phyloP scores from a whole-genome alignment of 78 protist genomes.

The Pigoraptor vietnamica region DNA sequence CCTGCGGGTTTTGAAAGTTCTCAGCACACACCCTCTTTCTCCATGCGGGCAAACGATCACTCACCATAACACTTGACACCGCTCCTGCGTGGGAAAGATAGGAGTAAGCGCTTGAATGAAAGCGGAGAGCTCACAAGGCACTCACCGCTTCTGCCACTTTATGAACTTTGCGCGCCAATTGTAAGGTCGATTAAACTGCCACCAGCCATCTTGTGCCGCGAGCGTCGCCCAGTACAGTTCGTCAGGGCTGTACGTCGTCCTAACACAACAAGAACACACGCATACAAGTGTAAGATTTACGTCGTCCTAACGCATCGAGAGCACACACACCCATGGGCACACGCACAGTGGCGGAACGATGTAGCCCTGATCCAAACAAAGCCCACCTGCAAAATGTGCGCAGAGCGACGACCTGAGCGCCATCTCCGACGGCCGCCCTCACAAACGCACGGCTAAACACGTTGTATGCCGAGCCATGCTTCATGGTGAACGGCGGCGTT shows the following conservation, averaged over 20 bases:
- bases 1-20: too few relatives aligned
- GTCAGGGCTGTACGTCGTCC: neutral
- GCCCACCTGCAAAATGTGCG: too few relatives aligned
- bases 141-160: neutral
- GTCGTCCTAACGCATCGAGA: neutral
- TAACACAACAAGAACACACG: too few relatives aligned
- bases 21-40: too few relatives aligned
- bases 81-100: neutral
- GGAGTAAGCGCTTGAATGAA: neutral
- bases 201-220: neutral
- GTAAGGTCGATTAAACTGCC: neutral
- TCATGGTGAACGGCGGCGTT: neutral
- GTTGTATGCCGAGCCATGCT: neutral
- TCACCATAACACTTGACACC: neutral
- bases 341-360: too few relatives aligned
- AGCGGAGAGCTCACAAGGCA: neutral
- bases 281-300: too few relatives aligned
- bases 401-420: too few relatives aligned
- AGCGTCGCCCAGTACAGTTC: neutral
- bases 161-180: neutral
- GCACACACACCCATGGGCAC: too few relatives aligned
- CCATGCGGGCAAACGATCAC: neutral
- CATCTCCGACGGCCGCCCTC: too few relatives aligned
- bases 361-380: too few relatives aligned
- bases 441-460: neutral